These are phyloP conservation scores for Aethionema arabicum DNA, from an alignment of 345 rosid genomes.

Conservation along the genomic window DNA sequence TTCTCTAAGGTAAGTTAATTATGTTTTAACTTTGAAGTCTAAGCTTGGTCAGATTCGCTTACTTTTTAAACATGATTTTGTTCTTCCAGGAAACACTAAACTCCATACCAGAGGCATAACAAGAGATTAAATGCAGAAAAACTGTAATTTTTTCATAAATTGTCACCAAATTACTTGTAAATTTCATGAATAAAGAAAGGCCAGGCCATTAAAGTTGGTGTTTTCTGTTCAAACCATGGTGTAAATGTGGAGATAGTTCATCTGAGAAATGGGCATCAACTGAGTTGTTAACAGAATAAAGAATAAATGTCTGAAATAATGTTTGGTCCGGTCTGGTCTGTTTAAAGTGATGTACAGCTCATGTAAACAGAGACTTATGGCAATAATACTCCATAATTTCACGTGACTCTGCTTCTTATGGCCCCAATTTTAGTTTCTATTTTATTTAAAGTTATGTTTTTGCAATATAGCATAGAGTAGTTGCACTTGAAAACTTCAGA, in stretches of 20 bases:
- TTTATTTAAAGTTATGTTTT: constrained; percentile 18
- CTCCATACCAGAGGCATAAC: constrained; percentile 41
- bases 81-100: constrained; percentile 38
- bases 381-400: constrained; percentile 33
- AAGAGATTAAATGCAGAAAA: no score
- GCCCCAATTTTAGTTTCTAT: not conserved
- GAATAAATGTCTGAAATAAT: constrained; percentile 23
- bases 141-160: constrained; percentile 15
- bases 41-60: constrained; percentile 13
- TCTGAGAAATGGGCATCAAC: constrained; percentile 1
- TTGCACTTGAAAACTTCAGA: constrained; percentile 22
- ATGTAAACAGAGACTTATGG: constrained; percentile 33
- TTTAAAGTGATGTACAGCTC: constrained; percentile 34
- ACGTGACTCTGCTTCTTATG: constrained; percentile 16
- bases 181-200: constrained; percentile 28
- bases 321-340: constrained; percentile 9
- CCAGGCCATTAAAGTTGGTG: constrained; percentile 9
- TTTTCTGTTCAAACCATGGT: constrained; percentile 21
- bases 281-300: constrained; percentile 14
- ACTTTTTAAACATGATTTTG: constrained; percentile 15
- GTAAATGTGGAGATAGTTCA: constrained; percentile 7
- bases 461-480: constrained; percentile 3
- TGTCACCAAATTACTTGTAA: constrained; percentile 23
- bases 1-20: constrained; percentile 58
- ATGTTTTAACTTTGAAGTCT: constrained; percentile 10